A percentile compares a stretch with the other conserved stretches of the same genome.
These are phyloP conservation scores for Pythium phragmiticola DNA, from an alignment of 352 stramenopile species.

Conservation along the genomic window DNA sequence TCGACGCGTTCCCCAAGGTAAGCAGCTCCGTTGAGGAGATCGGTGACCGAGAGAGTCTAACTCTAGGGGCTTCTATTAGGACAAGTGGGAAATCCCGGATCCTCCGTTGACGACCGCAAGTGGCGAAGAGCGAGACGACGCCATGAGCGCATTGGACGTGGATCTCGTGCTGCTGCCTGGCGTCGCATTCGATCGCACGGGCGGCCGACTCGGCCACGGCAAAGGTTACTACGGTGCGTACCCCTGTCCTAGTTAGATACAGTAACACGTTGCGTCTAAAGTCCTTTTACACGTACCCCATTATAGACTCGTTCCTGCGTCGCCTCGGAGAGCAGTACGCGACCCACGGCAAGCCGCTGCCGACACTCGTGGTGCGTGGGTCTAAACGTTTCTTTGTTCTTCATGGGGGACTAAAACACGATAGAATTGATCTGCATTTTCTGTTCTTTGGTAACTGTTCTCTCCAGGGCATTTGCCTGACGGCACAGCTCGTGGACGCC, in stretches of 20 bases:
- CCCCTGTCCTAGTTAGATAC: not conserved
- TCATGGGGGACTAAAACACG: not conserved
- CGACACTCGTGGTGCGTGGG: slow-evolving; percentile 57
- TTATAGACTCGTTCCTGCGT: slow-evolving; percentile 69
- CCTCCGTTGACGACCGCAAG: slow-evolving; percentile 37
- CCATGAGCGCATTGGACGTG: slow-evolving; percentile 47
- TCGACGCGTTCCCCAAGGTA: slow-evolving; percentile 82
- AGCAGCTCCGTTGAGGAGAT: no score
- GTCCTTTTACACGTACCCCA: not conserved
- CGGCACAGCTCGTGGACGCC: slow-evolving; percentile 53
- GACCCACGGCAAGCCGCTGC: slow-evolving; percentile 34
- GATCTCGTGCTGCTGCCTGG: slow-evolving; percentile 83
- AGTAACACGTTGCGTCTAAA: not conserved
- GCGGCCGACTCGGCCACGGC: slow-evolving; percentile 82
- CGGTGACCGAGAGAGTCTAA: not conserved
- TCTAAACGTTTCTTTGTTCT: not conserved
- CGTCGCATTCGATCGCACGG: slow-evolving; percentile 74
- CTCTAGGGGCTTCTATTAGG: slow-evolving; percentile 28
- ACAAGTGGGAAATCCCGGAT: slow-evolving; percentile 89
- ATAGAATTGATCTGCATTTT: not conserved
- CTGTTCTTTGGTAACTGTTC: not conserved
- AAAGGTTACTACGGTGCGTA: slow-evolving; percentile 86
- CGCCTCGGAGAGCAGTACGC: slow-evolving; percentile 51
- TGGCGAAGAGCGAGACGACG: slow-evolving; percentile 38
- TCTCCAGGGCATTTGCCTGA: slow-evolving; percentile 61